Base-by-base conservation (phyloP, 306 rosid species). In the Corylus heterophylla region DNA sequence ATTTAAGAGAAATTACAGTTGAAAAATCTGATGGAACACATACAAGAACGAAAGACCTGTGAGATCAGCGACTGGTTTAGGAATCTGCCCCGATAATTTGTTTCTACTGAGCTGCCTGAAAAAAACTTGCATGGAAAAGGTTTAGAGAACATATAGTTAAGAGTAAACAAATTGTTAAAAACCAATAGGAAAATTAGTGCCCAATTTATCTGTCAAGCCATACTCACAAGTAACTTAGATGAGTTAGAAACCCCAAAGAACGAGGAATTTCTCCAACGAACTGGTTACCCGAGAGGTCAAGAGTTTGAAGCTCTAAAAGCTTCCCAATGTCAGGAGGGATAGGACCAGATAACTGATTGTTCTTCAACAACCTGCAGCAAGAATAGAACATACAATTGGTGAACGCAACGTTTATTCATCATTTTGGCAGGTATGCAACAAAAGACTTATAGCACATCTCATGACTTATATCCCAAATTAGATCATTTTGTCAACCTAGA, bases 141-240 rank as follows among this genome's bases (percentile, higher is more conserved):
- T 78, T 74, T 84, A 87, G 83, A 76, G 74, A 66, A 83, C 66
- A 29, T 59, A 55, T 71, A 80, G 56, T 78, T 73, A 81, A 49
- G 85, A 90, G 81, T 51, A 80, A 85, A 61, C 77, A 69, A 5
- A 49, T 68, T 47, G 11, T 69, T 51, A 71, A n/a, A 76, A 71
- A 44, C 35, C n/a, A 39, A 69, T 35, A 25, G 74, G 47, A 83
- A 79, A 44, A 69, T 12, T 52, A 49, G 42, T 22, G 70, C 16
- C 8, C 16, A 49, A 79, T 76, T 39, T 72, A 74, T 73, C 58
- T 62, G 54, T 59, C 71, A 84, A 81, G 74, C 69, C 86, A 80
- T 74, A 93, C 98, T 95, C 93, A 95, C 99, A 91, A 82, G 97
- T 95, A 95, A 87, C 89, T 90, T 85, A 93, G 92, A 74, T 51